phyloP scores from a whole-genome alignment of 2,329 filamentous ascomycete species.

The Fusarium redolens region DNA sequence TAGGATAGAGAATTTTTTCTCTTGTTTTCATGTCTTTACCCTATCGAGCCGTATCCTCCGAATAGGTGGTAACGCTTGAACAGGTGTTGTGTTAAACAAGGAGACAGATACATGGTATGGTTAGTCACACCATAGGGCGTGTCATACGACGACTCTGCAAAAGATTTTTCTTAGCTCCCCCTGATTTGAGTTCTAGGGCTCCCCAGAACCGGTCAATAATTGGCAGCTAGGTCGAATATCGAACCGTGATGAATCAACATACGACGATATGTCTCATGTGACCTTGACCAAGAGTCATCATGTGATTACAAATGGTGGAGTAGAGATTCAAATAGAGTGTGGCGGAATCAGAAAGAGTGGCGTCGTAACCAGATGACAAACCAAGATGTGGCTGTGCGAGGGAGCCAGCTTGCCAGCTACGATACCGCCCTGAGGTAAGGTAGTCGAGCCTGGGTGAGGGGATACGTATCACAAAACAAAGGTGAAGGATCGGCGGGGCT shows the following conservation, averaged over 20 bases:
- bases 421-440: background rate
- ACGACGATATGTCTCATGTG: slow-evolving; percentile 35
- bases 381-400: slow-evolving; percentile 42
- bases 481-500: slow-evolving; percentile 37
- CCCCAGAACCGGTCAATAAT: background rate
- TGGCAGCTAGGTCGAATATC: slow-evolving; percentile 9
- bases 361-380: slow-evolving; percentile 33
- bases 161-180: slow-evolving; percentile 14
- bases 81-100: slow-evolving; percentile 12
- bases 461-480: background rate
- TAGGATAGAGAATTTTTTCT: slow-evolving; percentile 19
- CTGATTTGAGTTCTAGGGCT: slow-evolving; percentile 8
- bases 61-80: slow-evolving; percentile 8
- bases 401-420: background rate
- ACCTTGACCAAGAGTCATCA: slow-evolving; percentile 32
- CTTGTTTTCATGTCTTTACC: slow-evolving; percentile 7
- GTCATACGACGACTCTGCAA: slow-evolving; percentile 36
- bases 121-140: slow-evolving; percentile 39
- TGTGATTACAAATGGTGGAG: slow-evolving; percentile 39
- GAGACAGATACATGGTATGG: slow-evolving; percentile 30
- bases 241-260: slow-evolving; percentile 24
- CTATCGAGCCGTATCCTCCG: slow-evolving; percentile 22
- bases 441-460: slow-evolving; percentile 19
- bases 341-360: slow-evolving; percentile 38
- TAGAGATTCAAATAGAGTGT: slow-evolving; percentile 34